Conservation (phyloP, 2,329 filamentous ascomycete species). For the Daldinia sp. region DNA sequence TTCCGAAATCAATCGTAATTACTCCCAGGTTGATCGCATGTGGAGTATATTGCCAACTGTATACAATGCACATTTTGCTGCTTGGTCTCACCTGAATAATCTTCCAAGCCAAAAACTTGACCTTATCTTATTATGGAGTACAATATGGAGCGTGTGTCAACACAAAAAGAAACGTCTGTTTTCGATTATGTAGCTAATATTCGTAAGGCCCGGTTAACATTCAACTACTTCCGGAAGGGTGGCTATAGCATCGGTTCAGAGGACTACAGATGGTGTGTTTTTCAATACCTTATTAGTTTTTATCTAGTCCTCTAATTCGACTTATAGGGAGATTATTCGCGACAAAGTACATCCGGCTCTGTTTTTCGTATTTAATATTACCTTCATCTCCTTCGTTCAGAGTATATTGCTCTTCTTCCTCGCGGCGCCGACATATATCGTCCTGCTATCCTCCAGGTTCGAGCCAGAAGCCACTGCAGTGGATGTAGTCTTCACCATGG, state of each 20-base stretch:
- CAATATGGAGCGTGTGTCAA: constrained; percentile 78
- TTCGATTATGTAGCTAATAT: constrained; percentile 36
- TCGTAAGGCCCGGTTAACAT: constrained; percentile 78
- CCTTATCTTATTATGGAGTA: constrained; percentile 73
- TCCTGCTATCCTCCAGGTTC: constrained; percentile 76
- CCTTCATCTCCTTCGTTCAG: constrained; percentile 89
- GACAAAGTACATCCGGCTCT: constrained; percentile 66
- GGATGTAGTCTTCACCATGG: constrained; percentile 59
- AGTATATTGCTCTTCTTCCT: constrained; percentile 82
- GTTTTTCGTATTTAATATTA: constrained; percentile 86
- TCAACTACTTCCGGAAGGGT: constrained; percentile 96
- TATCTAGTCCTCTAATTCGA: constrained; percentile 35
- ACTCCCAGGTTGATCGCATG: constrained; percentile 92
- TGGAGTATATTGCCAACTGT: constrained; percentile 91
- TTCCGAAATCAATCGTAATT: constrained; percentile 90
- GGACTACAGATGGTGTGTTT: constrained; percentile 83
- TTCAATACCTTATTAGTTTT: background rate
- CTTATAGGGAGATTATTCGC: constrained; percentile 72
- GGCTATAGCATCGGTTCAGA: constrained; percentile 90
- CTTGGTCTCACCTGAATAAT: constrained; percentile 82
- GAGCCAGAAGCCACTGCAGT: constrained; percentile 56
- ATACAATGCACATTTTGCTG: constrained; percentile 83
- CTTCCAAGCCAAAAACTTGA: constrained; percentile 76
- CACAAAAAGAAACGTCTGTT: constrained; percentile 1
- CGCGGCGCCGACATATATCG: constrained; percentile 79